Evolutionary conservation across 2,329 filamentous ascomycete genomes (phyloP), one percentile per base, ranked within the genome.

Genomic region (Lasiodiplodia citricola): DNA sequence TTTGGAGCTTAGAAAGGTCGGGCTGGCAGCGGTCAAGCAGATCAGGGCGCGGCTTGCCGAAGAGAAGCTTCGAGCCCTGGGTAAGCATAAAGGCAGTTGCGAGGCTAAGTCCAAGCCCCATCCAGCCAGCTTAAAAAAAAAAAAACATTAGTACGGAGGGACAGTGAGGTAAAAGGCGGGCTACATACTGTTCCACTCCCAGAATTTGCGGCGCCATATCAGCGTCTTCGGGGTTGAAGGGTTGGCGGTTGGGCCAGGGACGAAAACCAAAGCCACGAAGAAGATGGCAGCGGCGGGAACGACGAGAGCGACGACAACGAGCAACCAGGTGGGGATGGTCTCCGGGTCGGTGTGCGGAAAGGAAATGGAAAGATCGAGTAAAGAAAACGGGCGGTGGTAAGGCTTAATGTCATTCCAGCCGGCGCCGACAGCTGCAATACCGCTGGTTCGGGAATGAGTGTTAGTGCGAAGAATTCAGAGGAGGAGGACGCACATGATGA

Each of bases 141-240:
- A 31, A 0, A n/a, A 31, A 0, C 37, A 21, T 57, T 13, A 56
- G 64, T 44, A 47, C 18, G n/a, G 2, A 21, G 50, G 28, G n/a
- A 31, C 6, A 55, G 54, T 21, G 62, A 10, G 14, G 14, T 31
- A 56, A 37, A 13, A 21, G 16, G 16, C 2, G n/a, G 18, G 41
- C 6, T 21, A 28, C 31, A 28, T 41, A 64, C 60, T 64, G 77
- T 97, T 93, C 78, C 92, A 89, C 79, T 97, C 94, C 94, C 95
- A 97, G 1, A 97, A 79, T 81, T 96, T 97, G 72, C 92, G 87
- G 76, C 87, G 88, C 90, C 92, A 94, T 55, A 94, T 84, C 66
- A 92, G 80, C 4, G 85, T 79, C 71, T 85, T 86, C 1, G 92
- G 88, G 0, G 90, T 90, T 23, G 86, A 85, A 52, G 83, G 84